Conservation (phyloP, 371 early-diverging fungal genomes). For the Mucor circinelloides region DNA sequence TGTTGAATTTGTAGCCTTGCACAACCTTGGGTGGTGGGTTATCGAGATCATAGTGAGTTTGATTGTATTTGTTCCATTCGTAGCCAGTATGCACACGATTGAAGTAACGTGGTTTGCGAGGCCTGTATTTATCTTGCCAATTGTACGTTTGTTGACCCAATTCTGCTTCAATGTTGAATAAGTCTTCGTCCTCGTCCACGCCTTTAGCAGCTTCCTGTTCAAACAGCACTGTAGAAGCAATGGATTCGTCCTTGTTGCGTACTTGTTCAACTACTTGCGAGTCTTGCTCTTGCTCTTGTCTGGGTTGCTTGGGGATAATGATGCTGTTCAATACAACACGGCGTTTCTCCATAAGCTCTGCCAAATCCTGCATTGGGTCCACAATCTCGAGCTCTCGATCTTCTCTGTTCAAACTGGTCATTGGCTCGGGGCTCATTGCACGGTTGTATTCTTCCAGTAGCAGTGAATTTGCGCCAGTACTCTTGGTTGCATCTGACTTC, state of each 20-base stretch:
- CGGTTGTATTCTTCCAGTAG: constrained; percentile 55
- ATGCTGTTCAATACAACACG: constrained; percentile 58
- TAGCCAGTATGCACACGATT: constrained; percentile 95
- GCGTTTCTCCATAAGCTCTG: constrained; percentile 61
- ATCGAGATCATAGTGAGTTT: constrained; percentile 94
- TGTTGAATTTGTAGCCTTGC: constrained; percentile 95
- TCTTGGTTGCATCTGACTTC: constrained; percentile 3
- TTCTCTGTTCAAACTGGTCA: constrained; percentile 49
- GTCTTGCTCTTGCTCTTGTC: constrained; percentile 22
- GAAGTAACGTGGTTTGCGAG: constrained; percentile 92
- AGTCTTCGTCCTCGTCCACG: constrained; percentile 79
- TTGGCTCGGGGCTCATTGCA: constrained; percentile 69
- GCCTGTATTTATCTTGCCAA: constrained; percentile 93
- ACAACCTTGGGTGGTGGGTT: constrained; percentile 98
- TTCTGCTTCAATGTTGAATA: constrained; percentile 80
- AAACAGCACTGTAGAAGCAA: constrained; percentile 53
- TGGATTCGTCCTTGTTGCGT: constrained; percentile 32
- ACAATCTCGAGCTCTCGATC: constrained; percentile 62
- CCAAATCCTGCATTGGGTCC: constrained; percentile 65
- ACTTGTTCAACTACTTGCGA: constrained; percentile 15
- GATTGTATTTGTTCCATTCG: constrained; percentile 99
- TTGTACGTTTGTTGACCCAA: constrained; percentile 66
- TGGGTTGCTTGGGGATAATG: constrained; percentile 55
- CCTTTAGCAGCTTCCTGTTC: constrained; percentile 77
- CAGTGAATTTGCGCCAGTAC: constrained; percentile 12